Base-by-base conservation (phyloP, 192 early-diverging fungal genomes). In the Obelidium mucronatum region DNA sequence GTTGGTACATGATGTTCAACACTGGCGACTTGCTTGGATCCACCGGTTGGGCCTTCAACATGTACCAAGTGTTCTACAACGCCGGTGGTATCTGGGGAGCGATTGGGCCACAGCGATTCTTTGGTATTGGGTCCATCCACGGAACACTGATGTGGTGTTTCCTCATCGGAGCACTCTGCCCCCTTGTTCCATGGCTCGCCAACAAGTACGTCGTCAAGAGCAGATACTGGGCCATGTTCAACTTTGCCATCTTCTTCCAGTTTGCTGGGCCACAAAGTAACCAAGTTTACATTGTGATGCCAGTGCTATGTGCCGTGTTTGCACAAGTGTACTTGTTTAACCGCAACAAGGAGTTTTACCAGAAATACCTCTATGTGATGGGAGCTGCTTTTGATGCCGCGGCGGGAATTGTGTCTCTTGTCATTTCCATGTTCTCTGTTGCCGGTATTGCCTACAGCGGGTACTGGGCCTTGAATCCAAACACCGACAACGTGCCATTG, bases 101-200 rank as follows among this genome's bases (percentile, higher is more conserved):
- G 15, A 91, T 93, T 70, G 89, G 88, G 36, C 91, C 92, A 13
- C 67, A 58, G 24, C 80, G 85, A 30, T 84, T 91, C 81, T 91
- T 92, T 77, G 83, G 83, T 33, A 53, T 72, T 6, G 63, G 58
- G 6, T 79, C 80, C 24, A 34, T 68, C 5, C 78, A 81, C 58
- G 37, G 56, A 17, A 37, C 34, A n/a, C 30, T 66, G 40, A 22
- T 72, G 31, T 79, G 53, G 51, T 66, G 78, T 34, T 79, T 77
- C 67, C 35, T 75, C 11, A 44, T 78, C 48, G 81, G 81, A 30
- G 34, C 73, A 11, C 26, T 74, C 1, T 53, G 77, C 2, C 83
- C 83, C 19, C 31, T 78, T 40, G 59, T 80, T 34, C 78, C 77
- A 30, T 83, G 75, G 75, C 60, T 74, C n/a, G 70, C 24, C 69